Conservation (phyloP, 306 rosid species). For the Inga oerstediana region DNA sequence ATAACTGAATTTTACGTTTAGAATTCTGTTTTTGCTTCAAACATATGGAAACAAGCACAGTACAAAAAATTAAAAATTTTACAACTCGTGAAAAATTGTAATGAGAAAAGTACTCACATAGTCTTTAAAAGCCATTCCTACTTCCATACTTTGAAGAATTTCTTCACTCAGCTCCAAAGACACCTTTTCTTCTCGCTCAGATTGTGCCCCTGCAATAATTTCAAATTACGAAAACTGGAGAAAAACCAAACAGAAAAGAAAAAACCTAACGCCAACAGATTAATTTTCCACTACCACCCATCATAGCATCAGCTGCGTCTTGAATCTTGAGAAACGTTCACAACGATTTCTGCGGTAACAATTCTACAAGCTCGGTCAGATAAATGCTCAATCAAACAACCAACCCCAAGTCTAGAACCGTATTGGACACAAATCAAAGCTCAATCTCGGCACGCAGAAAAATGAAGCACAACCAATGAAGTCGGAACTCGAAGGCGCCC, state of each 20-base stretch:
- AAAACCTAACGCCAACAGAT: background rate
- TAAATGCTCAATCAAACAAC: background rate
- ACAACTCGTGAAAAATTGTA: background rate
- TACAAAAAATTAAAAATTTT: background rate
- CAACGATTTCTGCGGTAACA: background rate
- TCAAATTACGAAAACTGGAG: background rate
- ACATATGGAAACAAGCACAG: background rate
- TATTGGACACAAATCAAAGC: too few relatives aligned
- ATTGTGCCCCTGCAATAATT: conserved; percentile 50
- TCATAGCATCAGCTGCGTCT: conserved; percentile 17
- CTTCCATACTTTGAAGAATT: conserved; percentile 97
- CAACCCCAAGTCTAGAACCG: background rate
- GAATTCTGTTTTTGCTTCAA: background rate
- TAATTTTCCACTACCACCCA: conserved; percentile 57
- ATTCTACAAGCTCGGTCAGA: background rate
- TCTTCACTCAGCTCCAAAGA: conserved; percentile 93
- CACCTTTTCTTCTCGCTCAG: conserved; percentile 89
- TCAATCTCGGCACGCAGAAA: too few relatives aligned
- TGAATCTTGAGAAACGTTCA: background rate
- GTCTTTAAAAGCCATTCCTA: conserved; percentile 92
- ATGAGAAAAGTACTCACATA: conserved; percentile 50
- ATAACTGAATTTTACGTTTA: background rate
- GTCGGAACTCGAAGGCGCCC: too few relatives aligned
- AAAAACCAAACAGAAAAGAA: background rate
- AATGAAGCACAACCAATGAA: too few relatives aligned